Base-by-base conservation (phyloP, 1,284 basidiomycete species). In the Rhodotorula sp. region DNA sequence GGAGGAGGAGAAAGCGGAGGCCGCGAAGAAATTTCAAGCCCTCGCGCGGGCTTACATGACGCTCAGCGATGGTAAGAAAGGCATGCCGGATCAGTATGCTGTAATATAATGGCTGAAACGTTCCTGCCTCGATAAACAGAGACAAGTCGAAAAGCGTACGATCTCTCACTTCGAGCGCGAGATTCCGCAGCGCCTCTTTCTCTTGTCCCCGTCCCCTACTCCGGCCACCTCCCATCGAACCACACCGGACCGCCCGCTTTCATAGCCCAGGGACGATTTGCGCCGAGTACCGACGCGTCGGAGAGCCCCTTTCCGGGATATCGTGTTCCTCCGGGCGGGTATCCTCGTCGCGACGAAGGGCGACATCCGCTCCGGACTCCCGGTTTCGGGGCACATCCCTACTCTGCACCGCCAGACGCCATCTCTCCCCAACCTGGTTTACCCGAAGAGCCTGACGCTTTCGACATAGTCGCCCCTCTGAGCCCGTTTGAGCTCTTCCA, bases 271-370 rank as follows among this genome's bases (percentile, higher is more conserved):
- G 38, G 6, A 26, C 49, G 21, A 21, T 31, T 1, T 7, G 14
- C 31, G 1, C 8, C 31, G 1, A 43, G 0, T 5, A 6, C 5
- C 1, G 38, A 43, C 38, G 38, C 23, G 19, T 48, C 60, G 2
- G n/a, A 49, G 6, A 43, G n/a, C 14, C 55, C 60, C 8, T 58
- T 62, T 38, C 56, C 61, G 14, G 66, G 60, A 2, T 43, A 52
- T 49, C 60, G 66, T 49, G 47, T 62, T n/a, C 66, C 61, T 12
- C 66, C 66, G 3, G 66, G 66, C 7, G 66, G 60, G 3, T 67
- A 62, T 26, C 66, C 54, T 5, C 38, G n/a, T 19, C 54, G 16
- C 56, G 16, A 10, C 34, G 60, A 28, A 15, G 49, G 3, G 3
- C 34, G 14, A 43, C 14, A 34, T 19, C 28, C 48, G 43, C 52